A percentile compares a stretch with the other conserved stretches of the same genome.
These are phyloP conservation scores for Lactarius psammicola DNA, from an alignment of 768 basidiomycete genomes.

Conservation along the genomic window DNA sequence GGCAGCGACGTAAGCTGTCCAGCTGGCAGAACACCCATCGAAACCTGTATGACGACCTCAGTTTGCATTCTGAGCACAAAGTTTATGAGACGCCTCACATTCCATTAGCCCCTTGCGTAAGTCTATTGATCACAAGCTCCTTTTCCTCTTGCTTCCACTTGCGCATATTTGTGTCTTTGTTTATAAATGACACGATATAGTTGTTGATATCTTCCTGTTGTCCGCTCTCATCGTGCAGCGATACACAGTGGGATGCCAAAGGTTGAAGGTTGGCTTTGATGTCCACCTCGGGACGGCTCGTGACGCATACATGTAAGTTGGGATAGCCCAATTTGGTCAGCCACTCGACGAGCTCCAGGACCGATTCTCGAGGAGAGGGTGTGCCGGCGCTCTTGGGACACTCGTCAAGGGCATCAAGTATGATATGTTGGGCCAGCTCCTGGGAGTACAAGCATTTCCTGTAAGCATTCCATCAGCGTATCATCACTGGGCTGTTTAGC, in stretches of 20 bases:
- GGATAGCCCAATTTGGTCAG: background rate
- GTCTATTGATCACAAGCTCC: no score
- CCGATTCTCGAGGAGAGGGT: background rate
- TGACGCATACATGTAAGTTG: background rate
- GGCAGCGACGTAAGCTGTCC: no score
- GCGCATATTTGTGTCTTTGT: no score
- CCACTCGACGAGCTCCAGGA: background rate
- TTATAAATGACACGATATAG: background rate
- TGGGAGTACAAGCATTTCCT: background rate
- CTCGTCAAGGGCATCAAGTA: background rate
- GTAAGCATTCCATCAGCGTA: background rate
- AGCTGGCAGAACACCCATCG: no score
- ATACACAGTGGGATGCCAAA: background rate
- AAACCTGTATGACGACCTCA: no score
- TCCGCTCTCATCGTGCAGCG: background rate
- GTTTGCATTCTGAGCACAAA: no score
- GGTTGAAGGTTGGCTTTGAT: background rate
- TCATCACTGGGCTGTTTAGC: background rate
- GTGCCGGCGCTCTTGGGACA: background rate
- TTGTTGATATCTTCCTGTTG: background rate
- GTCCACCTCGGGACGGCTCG: background rate
- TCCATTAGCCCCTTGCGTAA: no score
- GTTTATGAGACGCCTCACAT: no score
- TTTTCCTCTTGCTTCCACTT: no score
- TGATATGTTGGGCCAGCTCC: background rate